These are phyloP conservation scores for Penicillium concentricum DNA, from an alignment of 2,329 filamentous ascomycete species.

Conservation along the genomic window DNA sequence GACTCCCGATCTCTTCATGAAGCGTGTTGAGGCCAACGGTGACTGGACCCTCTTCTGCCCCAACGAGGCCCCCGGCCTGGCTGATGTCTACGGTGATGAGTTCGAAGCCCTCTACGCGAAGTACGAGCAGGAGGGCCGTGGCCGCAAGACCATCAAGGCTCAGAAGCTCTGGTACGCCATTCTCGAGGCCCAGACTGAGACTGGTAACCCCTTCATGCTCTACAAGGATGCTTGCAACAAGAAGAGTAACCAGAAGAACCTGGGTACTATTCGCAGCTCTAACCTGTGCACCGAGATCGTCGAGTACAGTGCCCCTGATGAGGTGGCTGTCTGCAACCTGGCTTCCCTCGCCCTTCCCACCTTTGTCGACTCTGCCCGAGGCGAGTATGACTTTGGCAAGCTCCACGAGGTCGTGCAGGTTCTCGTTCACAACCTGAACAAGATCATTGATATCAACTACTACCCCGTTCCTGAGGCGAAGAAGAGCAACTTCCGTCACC, in stretches of 20 bases:
- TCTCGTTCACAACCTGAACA: conserved; percentile 93
- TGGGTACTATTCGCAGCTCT: conserved; percentile 96
- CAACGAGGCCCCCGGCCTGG: conserved; percentile 90
- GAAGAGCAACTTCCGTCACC: conserved; percentile 96
- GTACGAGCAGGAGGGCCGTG: conserved; percentile 85
- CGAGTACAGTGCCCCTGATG: conserved; percentile 94
- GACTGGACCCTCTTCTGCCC: conserved; percentile 99
- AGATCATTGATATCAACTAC: conserved; percentile 97
- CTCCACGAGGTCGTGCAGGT: conserved; percentile 92
- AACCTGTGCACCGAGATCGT: conserved; percentile 99
- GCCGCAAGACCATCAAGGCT: conserved; percentile 87
- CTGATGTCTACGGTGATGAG: conserved; percentile 95
- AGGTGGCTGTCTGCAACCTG: conserved; percentile 98
- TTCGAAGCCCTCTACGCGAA: conserved; percentile 89
- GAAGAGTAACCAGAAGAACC: conserved; percentile 99
- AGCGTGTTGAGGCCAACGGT: conserved; percentile 93
- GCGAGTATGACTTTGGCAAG: conserved; percentile 92
- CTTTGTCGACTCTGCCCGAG: conserved; percentile 81
- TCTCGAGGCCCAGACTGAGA: conserved; percentile 97
- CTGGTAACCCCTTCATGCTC: conserved; percentile 98
- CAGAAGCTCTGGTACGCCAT: conserved; percentile 99
- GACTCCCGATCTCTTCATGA: conserved; percentile 99
- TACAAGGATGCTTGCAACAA: conserved; percentile 99
- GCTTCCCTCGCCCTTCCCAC: conserved; percentile 90
- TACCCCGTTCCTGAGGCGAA: conserved; percentile 93